Base-by-base conservation (phyloP, 108 stramenopile species). In the Cyclotella atomus region DNA sequence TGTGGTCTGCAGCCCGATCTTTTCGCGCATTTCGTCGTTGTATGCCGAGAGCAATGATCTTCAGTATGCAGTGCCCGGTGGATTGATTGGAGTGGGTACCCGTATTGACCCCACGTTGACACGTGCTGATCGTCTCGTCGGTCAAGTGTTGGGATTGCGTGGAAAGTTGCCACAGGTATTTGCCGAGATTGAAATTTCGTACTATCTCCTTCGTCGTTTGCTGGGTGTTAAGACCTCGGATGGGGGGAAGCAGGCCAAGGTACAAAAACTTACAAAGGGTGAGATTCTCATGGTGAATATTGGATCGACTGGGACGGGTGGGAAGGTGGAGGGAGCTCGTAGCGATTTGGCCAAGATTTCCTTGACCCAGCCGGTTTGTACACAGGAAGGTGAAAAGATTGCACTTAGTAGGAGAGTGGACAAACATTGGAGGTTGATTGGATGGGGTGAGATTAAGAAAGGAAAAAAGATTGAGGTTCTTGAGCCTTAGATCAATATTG, bases 251-350 rank as follows among this genome's bases (percentile, higher is more conserved):
- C 97, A 98, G 70, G 97, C 96, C 83, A 99, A 99, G 93, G 97
- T 99, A 19, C 93, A 96, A 79, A 98, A 98, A 84, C 76, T 99
- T 33, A 75, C 91, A 71, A 96, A 94, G 90, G 77, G 80, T 62
- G 99, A 99, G 84, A 97, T 97, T 79, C 95, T 99, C 64, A 98
- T 99, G 97, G 97, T 99, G 44, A 99, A 99, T 85, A 99, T 99
- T 79, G 99, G 99, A 29, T 93, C 91, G 19, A 99, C 98, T 2
- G 94, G 97, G 28, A 99, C 98, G 10, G 98, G 98, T 61, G 98
- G 98, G 45, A 95, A 90, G 66, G 97, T 99, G 41, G 84, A 85
- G 59, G 97, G 92, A 17, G 98, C 98, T 65, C 95, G 96, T 89
- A 95, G 92, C 25, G 97, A 98, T 64, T 72, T 97, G 66, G 98